A percentile compares a stretch with the other conserved stretches of the same genome.
Evolutionary conservation across 2,329 filamentous ascomycete species (phyloP).

Genomic region (Exophiala calicioides): DNA sequence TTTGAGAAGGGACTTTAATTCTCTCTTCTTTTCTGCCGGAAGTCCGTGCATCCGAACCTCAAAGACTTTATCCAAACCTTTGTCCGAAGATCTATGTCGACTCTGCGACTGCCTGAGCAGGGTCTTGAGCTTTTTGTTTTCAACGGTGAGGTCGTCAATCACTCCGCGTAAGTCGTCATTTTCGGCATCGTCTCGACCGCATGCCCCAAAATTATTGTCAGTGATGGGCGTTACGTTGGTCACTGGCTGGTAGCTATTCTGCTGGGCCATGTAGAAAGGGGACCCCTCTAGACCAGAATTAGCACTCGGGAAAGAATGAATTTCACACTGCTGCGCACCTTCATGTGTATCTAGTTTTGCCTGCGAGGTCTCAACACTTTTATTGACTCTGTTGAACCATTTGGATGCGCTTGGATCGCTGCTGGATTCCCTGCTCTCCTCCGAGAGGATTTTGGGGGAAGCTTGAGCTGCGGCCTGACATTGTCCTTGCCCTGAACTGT

Average conservation of each 20-base stretch:
- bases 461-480: background rate
- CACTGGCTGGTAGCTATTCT: constrained; percentile 22
- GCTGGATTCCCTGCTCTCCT: constrained; percentile 20
- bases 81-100: constrained; percentile 47
- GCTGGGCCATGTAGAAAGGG: constrained; percentile 38
- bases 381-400: constrained; percentile 29
- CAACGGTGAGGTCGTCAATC: constrained; percentile 82
- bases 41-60: constrained; percentile 79
- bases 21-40: constrained; percentile 69
- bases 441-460: constrained; percentile 2
- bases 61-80: constrained; percentile 74
- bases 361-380: constrained; percentile 18
- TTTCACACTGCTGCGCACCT: background rate
- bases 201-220: constrained; percentile 31
- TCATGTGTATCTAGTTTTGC: constrained; percentile 11
- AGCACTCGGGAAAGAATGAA: constrained; percentile 1
- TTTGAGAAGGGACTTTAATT: constrained; percentile 71
- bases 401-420: constrained; percentile 29
- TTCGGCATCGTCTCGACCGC: constrained; percentile 53
- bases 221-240: constrained; percentile 25
- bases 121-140: constrained; percentile 77
- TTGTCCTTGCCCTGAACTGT: constrained; percentile 2
- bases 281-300: constrained; percentile 36
- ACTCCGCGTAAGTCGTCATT: constrained; percentile 77
- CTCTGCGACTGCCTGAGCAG: constrained; percentile 71